Base-by-base conservation (phyloP, 257 asterid genomes). In the Plantago elongata region DNA sequence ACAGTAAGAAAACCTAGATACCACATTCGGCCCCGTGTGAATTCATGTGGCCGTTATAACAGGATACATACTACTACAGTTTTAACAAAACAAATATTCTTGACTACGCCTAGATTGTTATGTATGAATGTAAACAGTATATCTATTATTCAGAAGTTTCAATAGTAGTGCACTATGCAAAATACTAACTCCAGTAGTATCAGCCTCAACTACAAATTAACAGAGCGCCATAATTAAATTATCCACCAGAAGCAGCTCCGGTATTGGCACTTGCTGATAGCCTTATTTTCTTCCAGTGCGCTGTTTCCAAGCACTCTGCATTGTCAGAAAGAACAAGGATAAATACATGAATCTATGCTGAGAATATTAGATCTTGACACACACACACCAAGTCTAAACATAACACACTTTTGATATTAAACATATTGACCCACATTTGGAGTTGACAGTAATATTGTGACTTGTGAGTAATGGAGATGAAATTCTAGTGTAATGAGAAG, bases 261-360 rank as follows among this genome's bases (percentile, higher is more conserved):
- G 69, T 44, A 49, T 48, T 3, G 17, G 43, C 34, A 9, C 40
- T 4, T 51, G 8, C 56, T 51, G 56, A 66, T 37, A 40, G 56
- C 64, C 71, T 38, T 77, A 77, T 77, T 89, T 89, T 77, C 80
- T 89, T 59, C 83, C 95, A 12, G 77, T 84, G 30, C 96, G 90
- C 54, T 62, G 80, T 77, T 70, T 84, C 99, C 99, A 92, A 67
- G 66, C 68, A 75, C 84, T 74, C 99, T 92, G 95, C 87, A 78
- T 62, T 65, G 22, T 5, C 46, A 45, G 37, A 49, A 9, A 10
- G 62, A 5, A 72, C 34, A 49, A 49, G n/a, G 17, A 48, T 12
- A 6, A 52, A 14, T 1, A 40, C 42, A 54, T 54, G 14, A 54
- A 15, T 22, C 27, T 34, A 34, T 34, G 40, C 40, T 34, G 40